Percentiles rank a stretch among this genome's conserved stretches.
phyloP scores from a whole-genome alignment of 2,329 filamentous ascomycete genomes.

The Colletotrichum musicola region DNA sequence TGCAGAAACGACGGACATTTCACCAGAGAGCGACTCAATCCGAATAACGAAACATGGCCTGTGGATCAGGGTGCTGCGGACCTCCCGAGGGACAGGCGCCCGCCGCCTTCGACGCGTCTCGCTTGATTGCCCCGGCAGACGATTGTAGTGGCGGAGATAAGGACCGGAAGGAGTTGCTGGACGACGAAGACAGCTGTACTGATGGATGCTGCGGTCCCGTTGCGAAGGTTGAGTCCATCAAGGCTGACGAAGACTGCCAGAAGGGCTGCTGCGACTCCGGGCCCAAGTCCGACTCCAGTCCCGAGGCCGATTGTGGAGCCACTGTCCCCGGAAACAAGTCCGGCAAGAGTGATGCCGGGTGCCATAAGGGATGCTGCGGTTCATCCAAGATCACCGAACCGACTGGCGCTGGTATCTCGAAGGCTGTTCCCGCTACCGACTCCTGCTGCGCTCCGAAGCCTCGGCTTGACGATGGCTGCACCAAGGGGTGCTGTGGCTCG shows the following conservation, averaged over 20 bases:
- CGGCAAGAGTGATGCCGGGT: not conserved
- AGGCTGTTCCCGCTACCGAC: not conserved
- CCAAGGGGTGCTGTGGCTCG: not conserved
- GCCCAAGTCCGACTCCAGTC: too few species aligned
- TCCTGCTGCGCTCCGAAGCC: not conserved
- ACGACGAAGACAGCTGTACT: not conserved
- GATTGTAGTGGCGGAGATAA: too few species aligned
- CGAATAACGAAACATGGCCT: not conserved
- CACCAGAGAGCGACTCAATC: not conserved
- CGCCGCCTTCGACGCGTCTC: not conserved
- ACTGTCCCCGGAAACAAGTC: not conserved
- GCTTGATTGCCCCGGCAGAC: not conserved
- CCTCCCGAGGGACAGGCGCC: not conserved
- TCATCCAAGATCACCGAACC: not conserved
- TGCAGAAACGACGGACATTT: not conserved
- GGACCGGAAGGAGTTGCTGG: not conserved
- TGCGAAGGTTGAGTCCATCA: not conserved
- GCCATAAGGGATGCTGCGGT: not conserved
- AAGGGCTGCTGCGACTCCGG: constrained; percentile 9
- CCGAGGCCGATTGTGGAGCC: not conserved
- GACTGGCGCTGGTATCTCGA: not conserved
- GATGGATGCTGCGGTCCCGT: not conserved
- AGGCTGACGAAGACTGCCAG: not conserved
- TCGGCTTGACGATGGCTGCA: not conserved
- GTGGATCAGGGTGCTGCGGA: constrained; percentile 8